A percentile compares a stretch with the other conserved stretches of the same genome.
Evolutionary conservation across 352 stramenopile genomes (phyloP).

Genomic region (Blastocystis hominis): DNA sequence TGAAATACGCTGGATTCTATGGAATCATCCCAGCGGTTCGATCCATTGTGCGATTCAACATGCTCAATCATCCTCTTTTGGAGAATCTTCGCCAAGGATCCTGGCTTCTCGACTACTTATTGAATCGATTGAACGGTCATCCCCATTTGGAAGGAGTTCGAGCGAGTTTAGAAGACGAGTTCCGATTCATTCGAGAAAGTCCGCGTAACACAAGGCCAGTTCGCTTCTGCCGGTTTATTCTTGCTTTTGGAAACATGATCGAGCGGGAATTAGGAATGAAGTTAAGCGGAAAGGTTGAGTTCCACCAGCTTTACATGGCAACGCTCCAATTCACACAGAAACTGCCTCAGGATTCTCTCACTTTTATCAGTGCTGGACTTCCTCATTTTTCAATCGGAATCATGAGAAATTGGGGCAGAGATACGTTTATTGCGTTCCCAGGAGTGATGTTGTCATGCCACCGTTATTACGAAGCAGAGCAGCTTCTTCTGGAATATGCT

Average conservation of each 20-base stretch:
- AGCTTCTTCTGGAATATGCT: conserved; percentile 51
- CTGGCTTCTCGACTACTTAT: conserved; percentile 58
- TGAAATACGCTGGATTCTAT: conserved; percentile 57
- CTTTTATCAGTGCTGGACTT: conserved; percentile 41
- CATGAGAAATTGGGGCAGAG: conserved; percentile 60
- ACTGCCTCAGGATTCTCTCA: background rate
- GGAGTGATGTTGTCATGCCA: conserved; percentile 54
- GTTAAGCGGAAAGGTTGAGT: background rate
- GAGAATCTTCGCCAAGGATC: conserved; percentile 58
- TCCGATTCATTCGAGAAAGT: conserved; percentile 17
- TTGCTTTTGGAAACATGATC: background rate
- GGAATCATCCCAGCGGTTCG: conserved; percentile 48
- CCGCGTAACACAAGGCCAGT: conserved; percentile 29
- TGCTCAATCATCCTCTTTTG: conserved; percentile 54
- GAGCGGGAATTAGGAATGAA: background rate
- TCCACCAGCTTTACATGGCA: background rate
- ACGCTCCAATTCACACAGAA: conserved; percentile 39
- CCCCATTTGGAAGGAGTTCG: background rate
- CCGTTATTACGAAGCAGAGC: conserved; percentile 47
- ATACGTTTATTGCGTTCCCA: conserved; percentile 61
- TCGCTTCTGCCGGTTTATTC: conserved; percentile 45
- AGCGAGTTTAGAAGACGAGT: background rate
- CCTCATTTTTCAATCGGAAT: conserved; percentile 58
- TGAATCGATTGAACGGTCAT: background rate
- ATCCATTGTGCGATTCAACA: conserved; percentile 31